Evolutionary conservation across 2,329 filamentous ascomycete species (phyloP), one percentile per base, ranked within the genome.

Genomic region (Epicoccum sorghinum): DNA sequence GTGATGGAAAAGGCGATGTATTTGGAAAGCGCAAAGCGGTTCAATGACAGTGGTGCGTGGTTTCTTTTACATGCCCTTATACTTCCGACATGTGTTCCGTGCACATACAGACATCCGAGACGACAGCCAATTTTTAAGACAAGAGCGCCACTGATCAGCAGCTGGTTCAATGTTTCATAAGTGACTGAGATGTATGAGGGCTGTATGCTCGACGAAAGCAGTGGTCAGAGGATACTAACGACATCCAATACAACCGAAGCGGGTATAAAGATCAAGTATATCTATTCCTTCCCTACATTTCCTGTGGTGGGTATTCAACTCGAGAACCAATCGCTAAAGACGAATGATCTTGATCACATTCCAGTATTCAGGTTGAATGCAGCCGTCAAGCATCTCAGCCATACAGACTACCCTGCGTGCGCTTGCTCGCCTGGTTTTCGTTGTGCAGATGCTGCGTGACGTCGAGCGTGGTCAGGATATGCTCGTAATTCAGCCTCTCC

Each of bases 361-460:
- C 9, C 35, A 18, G 9, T 8, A n/a, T n/a, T 9, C 6, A n/a
- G n/a, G 18, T n/a, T n/a, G 22, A 18, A 2, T 18, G 7, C 32
- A 9, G 27, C 9, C 10, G 32, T n/a, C 9, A 13, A 12, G 4
- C 8, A 23, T n/a, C 29, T 54, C 41, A 70, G 5, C 62, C 62
- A 52, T 72, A 72, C 18, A 72, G 29, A 37, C 57, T 72, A 0
- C 67, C 70, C 38, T 66, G 61, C 1, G 65, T 64, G n/a, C 64
- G 54, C 46, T 71, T 65, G 10, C 65, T 62, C 14, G 68, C 62
- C 50, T 71, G 70, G 7, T 60, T 71, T 58, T 72, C 71, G 25
- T 75, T 75, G 44, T 75, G 73, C 30, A 76, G 46, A 60, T 76
- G 73, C 65, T 76, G 74, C 4, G 74, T 76, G 12, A 75, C 71